These are phyloP conservation scores for Plasmodium adleri DNA, from an alignment of 169 alveolate species.

Conservation along the genomic window DNA sequence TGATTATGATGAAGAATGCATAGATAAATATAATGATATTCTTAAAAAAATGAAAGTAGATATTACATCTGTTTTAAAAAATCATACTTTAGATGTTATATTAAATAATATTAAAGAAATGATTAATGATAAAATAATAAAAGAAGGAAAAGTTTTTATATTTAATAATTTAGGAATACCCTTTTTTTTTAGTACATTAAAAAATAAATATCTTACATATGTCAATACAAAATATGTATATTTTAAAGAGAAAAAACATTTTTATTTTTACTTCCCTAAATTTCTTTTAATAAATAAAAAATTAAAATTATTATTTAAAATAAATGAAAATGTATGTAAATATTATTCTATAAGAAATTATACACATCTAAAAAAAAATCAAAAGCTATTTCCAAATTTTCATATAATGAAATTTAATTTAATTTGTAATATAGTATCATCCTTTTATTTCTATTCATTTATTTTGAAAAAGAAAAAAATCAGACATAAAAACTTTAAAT, in stretches of 20 bases:
- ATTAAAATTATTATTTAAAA: conserved; percentile 10
- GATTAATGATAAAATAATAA: conserved; percentile 15
- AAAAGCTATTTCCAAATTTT: neutral
- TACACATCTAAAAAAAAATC: conserved; percentile 13
- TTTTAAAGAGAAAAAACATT: conserved; percentile 39
- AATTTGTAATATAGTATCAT: conserved; percentile 20
- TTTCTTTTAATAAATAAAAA: conserved; percentile 21
- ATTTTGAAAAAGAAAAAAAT: conserved; percentile 12
- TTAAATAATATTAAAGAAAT: conserved; percentile 24
- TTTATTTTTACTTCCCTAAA: conserved; percentile 51
- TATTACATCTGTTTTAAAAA: neutral
- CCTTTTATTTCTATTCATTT: conserved; percentile 42
- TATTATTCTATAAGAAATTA: conserved; percentile 21
- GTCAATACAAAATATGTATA: conserved; percentile 18
- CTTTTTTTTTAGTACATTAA: conserved; percentile 28
- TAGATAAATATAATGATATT: neutral
- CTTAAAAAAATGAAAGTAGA: neutral
- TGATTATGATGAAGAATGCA: too few species aligned
- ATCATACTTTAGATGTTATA: neutral
- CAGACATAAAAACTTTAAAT: neutral
- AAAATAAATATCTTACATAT: conserved; percentile 26
- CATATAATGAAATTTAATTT: conserved; percentile 36
- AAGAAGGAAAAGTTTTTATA: conserved; percentile 35
- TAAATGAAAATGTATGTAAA: conserved; percentile 4
- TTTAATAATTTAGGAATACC: conserved; percentile 52